Base-by-base conservation (phyloP, 192 early-diverging fungal genomes). In the Chytriomyces sp. region DNA sequence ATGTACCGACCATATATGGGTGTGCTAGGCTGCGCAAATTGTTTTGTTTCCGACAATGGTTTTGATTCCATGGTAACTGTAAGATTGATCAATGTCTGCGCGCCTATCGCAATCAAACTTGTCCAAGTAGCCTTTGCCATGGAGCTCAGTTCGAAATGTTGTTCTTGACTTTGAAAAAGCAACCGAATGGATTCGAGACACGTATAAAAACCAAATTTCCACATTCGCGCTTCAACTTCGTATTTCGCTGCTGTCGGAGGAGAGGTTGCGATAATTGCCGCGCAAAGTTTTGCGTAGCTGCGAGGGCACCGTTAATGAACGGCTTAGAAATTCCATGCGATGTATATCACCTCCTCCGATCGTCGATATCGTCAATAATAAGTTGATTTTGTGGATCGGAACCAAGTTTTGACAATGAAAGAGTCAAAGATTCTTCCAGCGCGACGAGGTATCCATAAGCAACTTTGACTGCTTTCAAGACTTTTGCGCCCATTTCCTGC, bases 181-280 rank as follows among this genome's bases (percentile, higher is more conserved):
- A 16, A 20, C n/a, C 80, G 65, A 28, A 81, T 47, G 13, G 11
- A 35, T 47, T 81, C 80, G 26, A 81, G 65, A 53, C 61, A 50
- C 16, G 67, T 24, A 62, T 82, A 77, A 18, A 85, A 65, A 47
- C 66, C 71, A 43, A 64, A 59, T 68, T 76, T 76, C 84, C 84
- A 85, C 8, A 82, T 63, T 8, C 81, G 64, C 6, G 49, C 43
- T 62, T 85, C 81, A 46, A 85, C 43, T 28, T 85, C 75, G 57
- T 85, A 72, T 53, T 80, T 81, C 44, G 59, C 35, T 5, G 72
- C 79, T 9, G 79, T 6, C 13, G 78, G 59, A 10, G 78, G 64
- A 28, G 26, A 50, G 7, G 35, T 16, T 35, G 43, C 28, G 0
- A 79, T 65, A 23, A 79, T 45, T n/a, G 71, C 45, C 7, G 46